Conservation (phyloP, 805 yeast genomes). For the Komagataella pastoris region DNA sequence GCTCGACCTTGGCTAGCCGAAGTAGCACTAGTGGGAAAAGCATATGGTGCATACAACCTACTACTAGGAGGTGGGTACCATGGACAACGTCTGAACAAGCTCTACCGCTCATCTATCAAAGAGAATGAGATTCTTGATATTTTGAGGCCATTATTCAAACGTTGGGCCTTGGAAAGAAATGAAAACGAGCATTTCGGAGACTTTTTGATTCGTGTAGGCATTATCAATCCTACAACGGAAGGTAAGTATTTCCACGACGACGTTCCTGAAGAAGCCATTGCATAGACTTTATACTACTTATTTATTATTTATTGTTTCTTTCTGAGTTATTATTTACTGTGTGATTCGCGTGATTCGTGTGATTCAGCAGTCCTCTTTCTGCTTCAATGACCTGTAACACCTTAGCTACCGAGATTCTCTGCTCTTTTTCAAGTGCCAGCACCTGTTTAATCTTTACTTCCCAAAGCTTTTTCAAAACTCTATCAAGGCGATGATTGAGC, state of each 20-base stretch:
- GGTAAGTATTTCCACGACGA: constrained; percentile 95
- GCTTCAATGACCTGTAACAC: constrained; percentile 10
- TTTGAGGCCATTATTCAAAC: constrained; percentile 77
- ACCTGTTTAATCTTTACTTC: constrained; percentile 30
- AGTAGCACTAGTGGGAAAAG: constrained; percentile 91
- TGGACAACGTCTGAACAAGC: constrained; percentile 86
- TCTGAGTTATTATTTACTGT: not conserved
- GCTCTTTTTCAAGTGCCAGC: constrained; percentile 29
- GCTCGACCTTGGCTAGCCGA: constrained; percentile 98
- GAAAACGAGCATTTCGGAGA: constrained; percentile 96
- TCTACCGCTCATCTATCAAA: constrained; percentile 75
- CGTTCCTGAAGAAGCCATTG: constrained; percentile 57
- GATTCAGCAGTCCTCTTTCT: not conserved
- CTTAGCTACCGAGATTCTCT: constrained; percentile 17
- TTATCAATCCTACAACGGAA: constrained; percentile 77
- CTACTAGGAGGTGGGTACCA: constrained; percentile 94
- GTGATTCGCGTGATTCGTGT: not conserved
- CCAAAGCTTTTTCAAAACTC: constrained; percentile 35
- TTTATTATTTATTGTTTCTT: not conserved
- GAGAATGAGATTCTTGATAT: constrained; percentile 77
- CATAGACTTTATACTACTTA: constrained; percentile 1
- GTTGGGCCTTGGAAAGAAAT: constrained; percentile 85
- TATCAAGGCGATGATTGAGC: constrained; percentile 27
- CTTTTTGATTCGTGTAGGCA: constrained; percentile 75
- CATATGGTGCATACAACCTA: constrained; percentile 83